phyloP scores from a whole-genome alignment of 148 eudicot species.

The Cornus controversa region DNA sequence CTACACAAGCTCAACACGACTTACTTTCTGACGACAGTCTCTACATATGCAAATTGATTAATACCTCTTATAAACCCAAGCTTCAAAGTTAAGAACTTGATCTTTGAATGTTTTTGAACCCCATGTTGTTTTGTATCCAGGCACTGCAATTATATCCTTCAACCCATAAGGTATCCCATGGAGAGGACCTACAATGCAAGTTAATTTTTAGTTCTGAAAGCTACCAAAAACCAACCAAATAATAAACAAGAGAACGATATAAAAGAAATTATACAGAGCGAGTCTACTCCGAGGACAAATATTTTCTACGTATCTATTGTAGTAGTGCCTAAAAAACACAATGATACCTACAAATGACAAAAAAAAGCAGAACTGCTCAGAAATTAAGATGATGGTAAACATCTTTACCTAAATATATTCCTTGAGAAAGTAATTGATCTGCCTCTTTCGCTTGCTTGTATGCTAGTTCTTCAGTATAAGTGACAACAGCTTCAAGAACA shows the following conservation, averaged over 20 bases:
- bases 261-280: not conserved
- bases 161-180: conserved; percentile 93
- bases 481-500: conserved; percentile 79
- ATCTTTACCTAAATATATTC: conserved; percentile 55
- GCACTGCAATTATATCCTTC: conserved; percentile 85
- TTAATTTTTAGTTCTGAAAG: not conserved
- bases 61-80: conserved; percentile 95
- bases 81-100: conserved; percentile 81
- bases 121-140: conserved; percentile 84
- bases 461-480: conserved; percentile 86
- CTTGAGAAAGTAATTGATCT: conserved; percentile 60
- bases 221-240: not conserved
- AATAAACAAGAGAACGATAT: not conserved
- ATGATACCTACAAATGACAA: not conserved
- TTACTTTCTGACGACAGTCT: not conserved
- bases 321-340: not conserved
- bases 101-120: conserved; percentile 69
- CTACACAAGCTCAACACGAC: not conserved
- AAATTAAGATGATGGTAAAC: not conserved
- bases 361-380: not conserved
- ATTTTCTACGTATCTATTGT: too few relatives aligned
- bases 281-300: not conserved
- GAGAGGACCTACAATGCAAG: conserved; percentile 59
- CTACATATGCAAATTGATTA: not conserved
- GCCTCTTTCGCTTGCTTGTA: conserved; percentile 83